Percentiles rank a stretch among this genome's conserved stretches.
Conservation (phyloP, 768 basidiomycete genomes). For the Cantharellus anzutake region DNA sequence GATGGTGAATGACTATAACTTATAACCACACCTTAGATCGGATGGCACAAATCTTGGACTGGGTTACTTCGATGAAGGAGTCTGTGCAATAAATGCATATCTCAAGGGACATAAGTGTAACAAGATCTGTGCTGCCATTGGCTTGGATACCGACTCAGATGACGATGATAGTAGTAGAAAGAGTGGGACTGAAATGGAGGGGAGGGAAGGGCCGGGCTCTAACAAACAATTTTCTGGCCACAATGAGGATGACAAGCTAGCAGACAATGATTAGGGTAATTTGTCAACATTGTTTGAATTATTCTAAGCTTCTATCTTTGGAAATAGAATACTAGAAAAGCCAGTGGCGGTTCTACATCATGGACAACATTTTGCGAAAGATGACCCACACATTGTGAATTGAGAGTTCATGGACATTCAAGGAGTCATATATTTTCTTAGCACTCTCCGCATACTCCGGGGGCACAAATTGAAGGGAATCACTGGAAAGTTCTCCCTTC, state of each 20-base stretch:
- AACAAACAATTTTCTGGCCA: background rate
- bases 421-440: background rate
- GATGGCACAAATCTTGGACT: background rate
- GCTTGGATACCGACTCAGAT: background rate
- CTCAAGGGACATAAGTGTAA: background rate
- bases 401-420: background rate
- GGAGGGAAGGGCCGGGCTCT: no score
- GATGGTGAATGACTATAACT: background rate
- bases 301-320: background rate
- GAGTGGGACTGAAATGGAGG: no score
- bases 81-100: background rate
- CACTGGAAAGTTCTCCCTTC: slow-evolving; percentile 13
- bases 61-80: background rate
- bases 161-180: background rate
- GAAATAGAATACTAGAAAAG: background rate
- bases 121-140: background rate
- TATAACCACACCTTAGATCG: background rate
- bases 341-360: background rate
- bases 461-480: slow-evolving; percentile 15
- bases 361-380: background rate
- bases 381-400: background rate
- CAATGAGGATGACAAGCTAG: no score
- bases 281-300: background rate
- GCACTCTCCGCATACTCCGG: background rate
- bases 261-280: background rate